These are phyloP conservation scores for Russula brevipes DNA, from an alignment of 768 basidiomycete species.

Conservation along the genomic window DNA sequence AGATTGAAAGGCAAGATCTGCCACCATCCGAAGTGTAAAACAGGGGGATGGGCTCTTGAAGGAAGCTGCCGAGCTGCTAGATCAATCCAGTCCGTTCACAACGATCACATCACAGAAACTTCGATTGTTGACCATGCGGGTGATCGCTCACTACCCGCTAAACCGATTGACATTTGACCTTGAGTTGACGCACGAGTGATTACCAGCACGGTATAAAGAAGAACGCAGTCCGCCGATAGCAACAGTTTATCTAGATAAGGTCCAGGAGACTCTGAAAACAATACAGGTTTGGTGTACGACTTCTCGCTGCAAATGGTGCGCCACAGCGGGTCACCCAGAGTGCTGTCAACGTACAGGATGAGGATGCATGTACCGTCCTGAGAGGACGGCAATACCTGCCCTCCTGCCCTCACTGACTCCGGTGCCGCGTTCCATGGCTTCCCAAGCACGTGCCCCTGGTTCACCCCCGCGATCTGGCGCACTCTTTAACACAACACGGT, in stretches of 20 bases:
- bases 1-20: neutral
- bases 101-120: neutral
- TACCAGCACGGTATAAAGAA: neutral
- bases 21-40: neutral
- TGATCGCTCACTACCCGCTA: neutral
- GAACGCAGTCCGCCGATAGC: neutral
- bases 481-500: too few relatives aligned
- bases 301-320: neutral
- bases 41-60: neutral
- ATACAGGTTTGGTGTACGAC: neutral
- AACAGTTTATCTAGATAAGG: conserved; percentile 6
- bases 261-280: neutral
- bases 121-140: neutral
- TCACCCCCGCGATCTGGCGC: neutral
- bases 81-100: neutral
- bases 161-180: neutral
- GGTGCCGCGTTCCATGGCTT: neutral
- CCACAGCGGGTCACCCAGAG: conserved; percentile 1
- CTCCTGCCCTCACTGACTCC: neutral
- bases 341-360: neutral
- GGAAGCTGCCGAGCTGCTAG: neutral
- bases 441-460: neutral
- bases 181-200: neutral
- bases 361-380: too few relatives aligned
- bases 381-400: neutral